phyloP scores from a whole-genome alignment of 2,329 filamentous ascomycete species.

The Diaporthe caulivora region DNA sequence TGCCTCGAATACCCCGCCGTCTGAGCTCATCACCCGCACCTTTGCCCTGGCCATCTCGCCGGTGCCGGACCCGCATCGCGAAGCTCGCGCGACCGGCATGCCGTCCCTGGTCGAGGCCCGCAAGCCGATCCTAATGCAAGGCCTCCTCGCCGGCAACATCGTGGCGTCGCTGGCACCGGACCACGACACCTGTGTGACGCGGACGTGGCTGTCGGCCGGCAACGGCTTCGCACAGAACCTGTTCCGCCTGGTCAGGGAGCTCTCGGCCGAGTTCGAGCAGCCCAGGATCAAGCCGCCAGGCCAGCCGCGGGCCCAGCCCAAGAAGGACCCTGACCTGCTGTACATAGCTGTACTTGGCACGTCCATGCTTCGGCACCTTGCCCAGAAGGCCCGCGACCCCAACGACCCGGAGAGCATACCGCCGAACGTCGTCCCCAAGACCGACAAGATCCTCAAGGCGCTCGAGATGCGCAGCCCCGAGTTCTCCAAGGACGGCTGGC shows the following conservation, averaged over 20 bases:
- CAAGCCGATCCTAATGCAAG: constrained; percentile 92
- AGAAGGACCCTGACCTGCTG: constrained; percentile 64
- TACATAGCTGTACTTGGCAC: constrained; percentile 78
- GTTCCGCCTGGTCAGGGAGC: constrained; percentile 78
- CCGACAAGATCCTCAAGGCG: constrained; percentile 75
- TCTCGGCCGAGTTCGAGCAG: constrained; percentile 74
- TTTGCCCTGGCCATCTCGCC: constrained; percentile 90
- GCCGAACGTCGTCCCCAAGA: constrained; percentile 72
- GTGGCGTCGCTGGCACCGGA: constrained; percentile 76
- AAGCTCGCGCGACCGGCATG: constrained; percentile 69
- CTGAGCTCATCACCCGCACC: constrained; percentile 85
- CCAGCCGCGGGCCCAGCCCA: constrained; percentile 49
- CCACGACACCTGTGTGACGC: constrained; percentile 78
- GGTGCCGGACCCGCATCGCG: constrained; percentile 75
- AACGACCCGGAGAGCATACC: constrained; percentile 66
- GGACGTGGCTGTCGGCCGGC: constrained; percentile 83
- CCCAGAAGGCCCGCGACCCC: constrained; percentile 75
- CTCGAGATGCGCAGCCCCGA: constrained; percentile 73
- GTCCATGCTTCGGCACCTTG: constrained; percentile 74
- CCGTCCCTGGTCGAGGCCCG: constrained; percentile 81
- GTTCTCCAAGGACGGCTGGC: constrained; percentile 73
- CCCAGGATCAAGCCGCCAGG: constrained; percentile 53
- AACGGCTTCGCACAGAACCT: constrained; percentile 88
- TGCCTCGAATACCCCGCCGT: constrained; percentile 70
- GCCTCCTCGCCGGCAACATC: constrained; percentile 90